Evolutionary conservation across 2,329 filamentous ascomycete species (phyloP), one percentile per base, ranked within the genome.

Genomic region (Metarhizium brunneum): DNA sequence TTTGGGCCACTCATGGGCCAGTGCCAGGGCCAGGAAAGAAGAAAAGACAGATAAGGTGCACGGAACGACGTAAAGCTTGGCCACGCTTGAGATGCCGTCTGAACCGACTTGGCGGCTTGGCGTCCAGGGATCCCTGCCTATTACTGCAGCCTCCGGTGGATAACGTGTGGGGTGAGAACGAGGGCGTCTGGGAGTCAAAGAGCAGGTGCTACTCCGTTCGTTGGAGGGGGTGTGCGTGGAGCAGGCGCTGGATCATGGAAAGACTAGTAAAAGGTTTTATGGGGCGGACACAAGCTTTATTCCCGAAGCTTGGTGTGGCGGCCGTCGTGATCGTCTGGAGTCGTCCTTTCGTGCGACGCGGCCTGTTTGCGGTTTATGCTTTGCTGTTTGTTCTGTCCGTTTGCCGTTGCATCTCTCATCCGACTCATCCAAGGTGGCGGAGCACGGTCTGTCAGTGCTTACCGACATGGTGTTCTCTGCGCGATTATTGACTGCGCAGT

Each of bases 51-150:
- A 49, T 18, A 55, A 48, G 16, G 29, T 38, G 54, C 32, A 25
- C 29, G 50, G 47, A 47, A 52, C 36, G 55, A 38, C 20, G 51
- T 18, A 55, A 56, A 54, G 48, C 58, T 61, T 61, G 67, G 64
- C 63, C 25, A 60, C 63, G 63, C 63, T 59, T 56, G 58, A 69
- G 67, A 69, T 72, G 69, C 69, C 69, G 69, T 71, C 59, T 61
- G 61, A 71, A 62, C 69, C 69, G 69, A 68, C 69, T 71, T 71
- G 69, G 69, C 68, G 63, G 57, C 69, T 71, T 71, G 68, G 68
- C 67, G 62, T 56, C 60, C 52, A 60, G 58, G 64, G 52, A 56
- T 51, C 54, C 42, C 35, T 47, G 47, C 47, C 42, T 38, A 18
- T 13, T 25, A 36, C 30, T 48, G 30, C 53, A 32, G 42, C 45